These are phyloP conservation scores for Parachaetomium inaequale DNA, from an alignment of 495 filamentous ascomycete species.

Conservation along the genomic window DNA sequence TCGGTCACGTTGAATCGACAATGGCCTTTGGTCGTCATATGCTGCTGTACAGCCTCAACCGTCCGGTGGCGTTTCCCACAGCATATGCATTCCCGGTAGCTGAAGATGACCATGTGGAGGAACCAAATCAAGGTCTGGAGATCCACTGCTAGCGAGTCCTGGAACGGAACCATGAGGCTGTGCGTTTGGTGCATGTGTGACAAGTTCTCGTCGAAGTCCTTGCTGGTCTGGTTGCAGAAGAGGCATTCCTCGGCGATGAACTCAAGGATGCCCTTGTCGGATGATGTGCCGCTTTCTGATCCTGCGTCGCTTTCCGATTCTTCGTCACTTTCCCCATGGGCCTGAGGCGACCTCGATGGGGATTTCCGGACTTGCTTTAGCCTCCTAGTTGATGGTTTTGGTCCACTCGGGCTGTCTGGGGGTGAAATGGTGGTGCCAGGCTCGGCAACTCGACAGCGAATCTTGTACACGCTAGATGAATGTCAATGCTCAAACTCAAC, in stretches of 20 bases:
- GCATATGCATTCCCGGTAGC: constrained; percentile 38
- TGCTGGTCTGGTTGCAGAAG: constrained; percentile 23
- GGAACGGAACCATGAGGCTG: constrained; percentile 33
- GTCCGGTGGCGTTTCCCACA: constrained; percentile 32
- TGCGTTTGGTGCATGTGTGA: constrained; percentile 38
- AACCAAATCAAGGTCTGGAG: constrained; percentile 34
- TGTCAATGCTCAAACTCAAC: not conserved
- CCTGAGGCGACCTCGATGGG: not conserved
- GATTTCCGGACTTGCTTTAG: not conserved
- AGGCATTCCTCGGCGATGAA: constrained; percentile 21
- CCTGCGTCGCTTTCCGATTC: constrained; percentile 6
- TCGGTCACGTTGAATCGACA: constrained; percentile 34
- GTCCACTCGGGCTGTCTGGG: not conserved
- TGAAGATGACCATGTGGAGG: constrained; percentile 38
- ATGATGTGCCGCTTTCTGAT: constrained; percentile 4
- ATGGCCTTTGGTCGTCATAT: constrained; percentile 37
- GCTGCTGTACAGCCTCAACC: constrained; percentile 37
- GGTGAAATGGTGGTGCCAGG: not conserved
- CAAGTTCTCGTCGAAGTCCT: constrained; percentile 27
- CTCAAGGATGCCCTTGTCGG: not conserved
- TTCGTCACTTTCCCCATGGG: not conserved
- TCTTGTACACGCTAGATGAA: constrained; percentile 3
- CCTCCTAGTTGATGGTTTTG: not conserved
- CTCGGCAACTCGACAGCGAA: constrained; percentile 11
- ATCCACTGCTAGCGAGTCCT: constrained; percentile 27